Conservation (phyloP, 1,139 yeast genomes). For the Yamadazyma aaseri region DNA sequence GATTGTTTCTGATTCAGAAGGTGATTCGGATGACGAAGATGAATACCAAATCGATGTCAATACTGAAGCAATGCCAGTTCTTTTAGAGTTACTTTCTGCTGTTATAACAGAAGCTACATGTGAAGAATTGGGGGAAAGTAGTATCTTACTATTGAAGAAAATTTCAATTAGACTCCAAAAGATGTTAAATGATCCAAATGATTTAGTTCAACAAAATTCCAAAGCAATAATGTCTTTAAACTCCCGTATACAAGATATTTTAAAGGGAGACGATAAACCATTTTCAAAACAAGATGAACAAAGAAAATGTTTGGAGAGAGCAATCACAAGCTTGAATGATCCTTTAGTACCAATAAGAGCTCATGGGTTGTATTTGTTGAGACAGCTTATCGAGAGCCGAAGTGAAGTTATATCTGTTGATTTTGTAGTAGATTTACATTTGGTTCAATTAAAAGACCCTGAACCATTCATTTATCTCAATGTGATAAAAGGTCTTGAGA, state of each 20-base stretch:
- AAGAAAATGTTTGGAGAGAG: conserved; percentile 41
- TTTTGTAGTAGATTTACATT: conserved; percentile 59
- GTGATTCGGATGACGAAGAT: conserved; percentile 46
- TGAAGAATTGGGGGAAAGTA: conserved; percentile 24
- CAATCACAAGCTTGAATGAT: conserved; percentile 68
- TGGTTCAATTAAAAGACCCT: conserved; percentile 65
- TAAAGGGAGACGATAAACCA: conserved; percentile 24
- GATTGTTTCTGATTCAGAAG: conserved; percentile 26
- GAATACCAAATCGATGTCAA: conserved; percentile 22
- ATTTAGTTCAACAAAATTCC: conserved; percentile 7
- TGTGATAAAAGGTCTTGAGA: conserved; percentile 74
- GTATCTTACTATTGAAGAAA: conserved; percentile 22
- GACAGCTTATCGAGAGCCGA: conserved; percentile 52
- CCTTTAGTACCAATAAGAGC: conserved; percentile 83
- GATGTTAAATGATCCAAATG: conserved; percentile 1
- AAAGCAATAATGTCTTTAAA: conserved; percentile 27
- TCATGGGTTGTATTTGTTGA: conserved; percentile 70
- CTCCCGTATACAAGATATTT: conserved; percentile 27
- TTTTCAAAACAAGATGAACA: conserved; percentile 18
- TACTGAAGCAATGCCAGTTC: conserved; percentile 28
- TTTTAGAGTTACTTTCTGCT: conserved; percentile 56
- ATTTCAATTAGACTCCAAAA: conserved; percentile 22
- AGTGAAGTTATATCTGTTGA: conserved; percentile 53
- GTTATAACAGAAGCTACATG: conserved; percentile 44
- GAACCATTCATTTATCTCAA: conserved; percentile 88